A percentile compares a stretch with the other conserved stretches of the same genome.
Conservation (phyloP, 2,329 filamentous ascomycete genomes). For the Cercospora zeae-maydis region DNA sequence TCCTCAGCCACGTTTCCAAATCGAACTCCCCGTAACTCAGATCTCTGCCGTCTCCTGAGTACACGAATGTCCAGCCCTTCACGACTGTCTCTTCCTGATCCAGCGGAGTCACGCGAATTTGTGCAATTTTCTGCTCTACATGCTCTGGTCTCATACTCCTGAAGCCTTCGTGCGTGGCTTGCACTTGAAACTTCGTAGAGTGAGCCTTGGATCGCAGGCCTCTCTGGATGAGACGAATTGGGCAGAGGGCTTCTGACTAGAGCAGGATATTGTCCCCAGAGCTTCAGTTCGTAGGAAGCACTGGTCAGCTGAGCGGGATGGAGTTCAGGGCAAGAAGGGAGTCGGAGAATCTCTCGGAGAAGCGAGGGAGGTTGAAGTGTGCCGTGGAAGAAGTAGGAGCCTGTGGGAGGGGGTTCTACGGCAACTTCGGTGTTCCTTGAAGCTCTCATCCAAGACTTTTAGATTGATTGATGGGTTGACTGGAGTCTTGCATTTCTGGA, state of each 20-base stretch:
- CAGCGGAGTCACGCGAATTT: neutral
- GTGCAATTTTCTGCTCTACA: neutral
- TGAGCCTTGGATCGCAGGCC: neutral
- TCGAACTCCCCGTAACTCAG: slow-evolving; percentile 13
- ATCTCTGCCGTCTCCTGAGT: slow-evolving; percentile 6
- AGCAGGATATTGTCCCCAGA: neutral
- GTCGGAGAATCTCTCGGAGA: neutral
- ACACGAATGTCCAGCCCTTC: slow-evolving; percentile 14
- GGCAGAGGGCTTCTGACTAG: neutral
- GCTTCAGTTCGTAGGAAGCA: neutral
- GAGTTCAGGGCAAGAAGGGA: neutral
- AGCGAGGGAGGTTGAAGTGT: slow-evolving; percentile 26
- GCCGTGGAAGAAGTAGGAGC: slow-evolving; percentile 41
- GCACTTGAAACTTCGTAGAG: neutral
- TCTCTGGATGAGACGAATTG: neutral
- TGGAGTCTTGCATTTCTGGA: neutral
- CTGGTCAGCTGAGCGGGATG: neutral
- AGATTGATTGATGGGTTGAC: neutral
- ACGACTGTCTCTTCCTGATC: neutral
- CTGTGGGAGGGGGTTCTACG: slow-evolving; percentile 27
- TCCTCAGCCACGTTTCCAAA: slow-evolving; percentile 5
- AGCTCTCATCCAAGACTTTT: neutral
- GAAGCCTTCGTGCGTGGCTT: neutral
- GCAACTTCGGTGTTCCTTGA: neutral
- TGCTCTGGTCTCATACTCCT: neutral